Conservation (phyloP, 2,329 filamentous ascomycete species). For the Colletotrichum salicis region DNA sequence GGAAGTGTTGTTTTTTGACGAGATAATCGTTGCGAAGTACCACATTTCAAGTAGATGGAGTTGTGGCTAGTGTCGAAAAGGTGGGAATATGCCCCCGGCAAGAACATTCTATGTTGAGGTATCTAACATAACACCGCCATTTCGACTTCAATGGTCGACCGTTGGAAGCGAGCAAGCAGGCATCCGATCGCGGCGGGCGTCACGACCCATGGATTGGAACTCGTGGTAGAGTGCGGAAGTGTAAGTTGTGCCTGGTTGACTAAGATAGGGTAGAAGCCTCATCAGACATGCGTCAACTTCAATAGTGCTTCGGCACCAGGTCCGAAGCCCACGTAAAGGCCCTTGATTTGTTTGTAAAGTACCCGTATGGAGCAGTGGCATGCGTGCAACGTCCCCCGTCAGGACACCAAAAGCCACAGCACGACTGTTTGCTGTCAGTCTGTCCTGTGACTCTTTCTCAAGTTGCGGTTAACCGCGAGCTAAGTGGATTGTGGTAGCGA, state of each 20-base stretch:
- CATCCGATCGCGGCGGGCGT: constrained; percentile 10
- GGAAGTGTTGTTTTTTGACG: background rate
- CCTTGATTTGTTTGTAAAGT: constrained; percentile 8
- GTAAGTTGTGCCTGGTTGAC: constrained; percentile 14
- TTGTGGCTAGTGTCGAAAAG: background rate
- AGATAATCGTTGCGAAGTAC: background rate
- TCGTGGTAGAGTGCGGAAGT: constrained; percentile 1
- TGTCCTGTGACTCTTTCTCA: background rate
- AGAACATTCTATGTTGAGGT: background rate
- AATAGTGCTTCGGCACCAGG: constrained; percentile 8
- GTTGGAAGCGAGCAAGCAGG: background rate
- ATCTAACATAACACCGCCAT: background rate
- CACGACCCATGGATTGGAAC: background rate
- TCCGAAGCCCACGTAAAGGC: constrained; percentile 8
- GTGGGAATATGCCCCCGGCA: background rate
- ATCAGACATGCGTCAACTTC: constrained; percentile 1
- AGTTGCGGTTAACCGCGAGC: background rate
- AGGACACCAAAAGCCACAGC: background rate
- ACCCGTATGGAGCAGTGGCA: background rate
- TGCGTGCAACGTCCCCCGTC: background rate
- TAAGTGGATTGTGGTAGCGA: constrained; percentile 9
- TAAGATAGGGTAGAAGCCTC: constrained; percentile 8
- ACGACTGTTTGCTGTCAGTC: background rate
- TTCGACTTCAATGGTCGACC: background rate
- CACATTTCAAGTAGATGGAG: background rate